Evolutionary conservation across 805 yeast genomes (phyloP).

Genomic region (Candida koratica): DNA sequence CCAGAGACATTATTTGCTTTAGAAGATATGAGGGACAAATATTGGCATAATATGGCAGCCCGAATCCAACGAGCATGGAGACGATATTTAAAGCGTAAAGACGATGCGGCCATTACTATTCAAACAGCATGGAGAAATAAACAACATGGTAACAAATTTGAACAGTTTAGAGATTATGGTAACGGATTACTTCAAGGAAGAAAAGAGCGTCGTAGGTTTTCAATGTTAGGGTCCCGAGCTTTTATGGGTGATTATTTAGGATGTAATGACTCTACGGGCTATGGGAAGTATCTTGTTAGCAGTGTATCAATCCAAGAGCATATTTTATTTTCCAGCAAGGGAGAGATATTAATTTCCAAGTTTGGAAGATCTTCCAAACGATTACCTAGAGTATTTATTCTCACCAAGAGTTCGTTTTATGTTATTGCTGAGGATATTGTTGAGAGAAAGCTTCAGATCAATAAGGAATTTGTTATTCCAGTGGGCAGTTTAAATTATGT

Average conservation of each 20-base stretch:
- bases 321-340: constrained; percentile 74
- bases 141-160: constrained; percentile 76
- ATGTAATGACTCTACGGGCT: constrained; percentile 66
- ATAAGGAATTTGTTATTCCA: constrained; percentile 61
- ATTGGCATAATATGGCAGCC: constrained; percentile 98
- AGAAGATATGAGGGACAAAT: constrained; percentile 93
- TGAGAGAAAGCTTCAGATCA: constrained; percentile 52
- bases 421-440: constrained; percentile 70
- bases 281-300: constrained; percentile 70
- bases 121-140: constrained; percentile 82
- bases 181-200: constrained; percentile 62
- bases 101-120: constrained; percentile 77
- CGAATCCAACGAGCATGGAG: constrained; percentile 97
- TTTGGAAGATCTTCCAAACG: constrained; percentile 90
- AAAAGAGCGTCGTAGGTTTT: constrained; percentile 87
- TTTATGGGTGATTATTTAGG: constrained; percentile 93
- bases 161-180: constrained; percentile 83
- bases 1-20: constrained; percentile 95
- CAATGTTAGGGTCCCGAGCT: constrained; percentile 81
- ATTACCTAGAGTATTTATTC: constrained; percentile 64
- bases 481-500: constrained; percentile 57
- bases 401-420: constrained; percentile 61
- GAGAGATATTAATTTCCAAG: constrained; percentile 77
- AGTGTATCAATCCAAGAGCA: constrained; percentile 66
- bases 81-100: constrained; percentile 71